Evolutionary conservation across 2,329 filamentous ascomycete genomes (phyloP), one percentile per base, ranked within the genome.

Genomic region (Fusarium caatingaense): DNA sequence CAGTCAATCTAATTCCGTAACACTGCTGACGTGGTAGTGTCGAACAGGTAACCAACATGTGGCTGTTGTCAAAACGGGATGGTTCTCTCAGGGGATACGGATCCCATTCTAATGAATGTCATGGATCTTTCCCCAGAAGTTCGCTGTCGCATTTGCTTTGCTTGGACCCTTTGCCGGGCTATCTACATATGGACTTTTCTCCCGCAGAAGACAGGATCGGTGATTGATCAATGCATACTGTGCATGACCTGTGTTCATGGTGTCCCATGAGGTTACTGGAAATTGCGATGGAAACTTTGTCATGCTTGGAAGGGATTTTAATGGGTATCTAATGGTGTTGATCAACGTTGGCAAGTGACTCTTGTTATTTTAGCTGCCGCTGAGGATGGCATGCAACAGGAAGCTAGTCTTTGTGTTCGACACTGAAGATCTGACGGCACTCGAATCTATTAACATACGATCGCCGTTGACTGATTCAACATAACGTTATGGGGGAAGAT

Each of bases 231-330:
- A 74, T 72, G 73, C 73, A 64, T 64, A 56, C 48, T 42, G 20
- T 70, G 69, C 72, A 74, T 75, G 73, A 72, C 55, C 61, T 70
- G 48, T 71, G 58, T 58, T 68, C 55, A 65, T 50, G 60, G 47
- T 48, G 46, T 64, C 60, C 40, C 30, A 47, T 61, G 56, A 72
- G 64, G 59, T 59, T 30, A 58, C 40, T 71, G 64, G 68, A 72
- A 70, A 73, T 72, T 73, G 55, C 64, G 44, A 60, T 54, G 58
- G 45, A 64, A 54, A 56, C 46, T 65, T 72, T 56, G 40, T 50
- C 23, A 53, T 66, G 62, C 65, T 42, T 48, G 59, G 40, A 59
- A 28, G n/a, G 47, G 55, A 60, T n/a, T 42, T 60, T 45, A 53
- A 53, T 42, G 49, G 49, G 49, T 53, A 53, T 41, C 8, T 27